phyloP scores from a whole-genome alignment of 805 yeast species.

The Clavispora phyllophila region DNA sequence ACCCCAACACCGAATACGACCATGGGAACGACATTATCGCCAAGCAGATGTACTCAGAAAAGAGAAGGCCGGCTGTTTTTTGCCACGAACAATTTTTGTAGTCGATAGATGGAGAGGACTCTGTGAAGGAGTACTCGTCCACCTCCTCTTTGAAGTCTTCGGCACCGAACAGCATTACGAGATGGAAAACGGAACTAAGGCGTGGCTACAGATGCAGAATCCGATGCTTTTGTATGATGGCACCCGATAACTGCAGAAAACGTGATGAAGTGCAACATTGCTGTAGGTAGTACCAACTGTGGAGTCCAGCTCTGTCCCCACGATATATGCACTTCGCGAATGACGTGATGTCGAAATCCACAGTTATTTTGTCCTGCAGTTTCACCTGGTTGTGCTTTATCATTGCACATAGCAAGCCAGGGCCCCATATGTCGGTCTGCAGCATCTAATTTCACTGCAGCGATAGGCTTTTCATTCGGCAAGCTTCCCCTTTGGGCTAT shows the following conservation, averaged over 20 bases:
- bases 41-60: slow-evolving; percentile 56
- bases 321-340: background rate
- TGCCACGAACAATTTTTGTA: slow-evolving; percentile 54
- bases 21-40: slow-evolving; percentile 66
- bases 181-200: background rate
- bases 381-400: background rate
- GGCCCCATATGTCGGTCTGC: background rate
- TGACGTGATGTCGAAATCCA: background rate
- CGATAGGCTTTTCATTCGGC: background rate
- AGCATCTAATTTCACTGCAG: background rate
- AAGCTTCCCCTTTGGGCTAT: background rate
- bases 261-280: background rate
- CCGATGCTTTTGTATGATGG: background rate
- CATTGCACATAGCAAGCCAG: background rate
- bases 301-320: background rate
- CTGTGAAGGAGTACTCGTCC: background rate
- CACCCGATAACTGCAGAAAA: background rate
- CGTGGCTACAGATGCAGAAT: background rate
- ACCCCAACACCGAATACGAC: slow-evolving; percentile 56
- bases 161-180: background rate
- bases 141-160: background rate
- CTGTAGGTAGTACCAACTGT: too few relatives aligned
- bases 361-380: background rate
- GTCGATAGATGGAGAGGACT: slow-evolving; percentile 27
- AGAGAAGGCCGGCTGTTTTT: slow-evolving; percentile 53